phyloP scores from a whole-genome alignment of 2,329 filamentous ascomycete species.

The Metarhizium humberi region DNA sequence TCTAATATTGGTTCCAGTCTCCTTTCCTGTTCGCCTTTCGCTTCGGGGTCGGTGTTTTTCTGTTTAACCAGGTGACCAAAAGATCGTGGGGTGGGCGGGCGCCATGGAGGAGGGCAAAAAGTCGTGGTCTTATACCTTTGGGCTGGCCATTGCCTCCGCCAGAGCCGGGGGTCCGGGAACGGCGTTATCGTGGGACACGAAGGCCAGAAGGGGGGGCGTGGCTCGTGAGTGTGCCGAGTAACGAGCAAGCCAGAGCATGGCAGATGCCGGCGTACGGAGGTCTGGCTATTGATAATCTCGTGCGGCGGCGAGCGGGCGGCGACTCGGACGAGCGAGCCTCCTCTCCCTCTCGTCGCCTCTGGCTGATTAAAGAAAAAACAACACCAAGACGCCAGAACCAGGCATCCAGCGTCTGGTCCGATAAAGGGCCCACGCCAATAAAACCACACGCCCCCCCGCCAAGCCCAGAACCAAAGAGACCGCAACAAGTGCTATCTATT shows the following conservation, averaged over 20 bases:
- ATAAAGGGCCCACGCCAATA: not conserved
- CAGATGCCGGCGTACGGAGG: too few relatives aligned
- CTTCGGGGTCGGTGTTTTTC: not conserved
- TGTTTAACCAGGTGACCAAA: slow-evolving; percentile 2
- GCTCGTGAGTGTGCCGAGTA: too few relatives aligned
- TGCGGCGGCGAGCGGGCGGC: not conserved
- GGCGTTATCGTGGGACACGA: slow-evolving; percentile 1
- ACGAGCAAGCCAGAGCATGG: too few relatives aligned
- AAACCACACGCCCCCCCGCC: not conserved
- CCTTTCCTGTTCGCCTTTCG: not conserved
- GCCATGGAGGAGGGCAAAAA: not conserved
- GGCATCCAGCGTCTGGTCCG: not conserved
- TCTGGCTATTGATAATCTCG: not conserved
- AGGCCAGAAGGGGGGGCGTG: not conserved
- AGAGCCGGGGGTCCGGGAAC: slow-evolving; percentile 5
- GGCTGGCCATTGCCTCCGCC: not conserved
- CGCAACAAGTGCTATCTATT: slow-evolving; percentile 3
- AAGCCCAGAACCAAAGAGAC: not conserved
- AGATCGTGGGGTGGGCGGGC: not conserved
- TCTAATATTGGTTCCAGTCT: slow-evolving; percentile 1
- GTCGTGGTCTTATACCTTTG: slow-evolving; percentile 2
- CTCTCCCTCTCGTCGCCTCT: too few relatives aligned
- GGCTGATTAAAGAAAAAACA: too few relatives aligned
- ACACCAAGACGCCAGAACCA: not conserved
- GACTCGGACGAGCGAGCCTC: not conserved